phyloP scores from a whole-genome alignment of 1,284 basidiomycete genomes.

The Schizophyllum commune region DNA sequence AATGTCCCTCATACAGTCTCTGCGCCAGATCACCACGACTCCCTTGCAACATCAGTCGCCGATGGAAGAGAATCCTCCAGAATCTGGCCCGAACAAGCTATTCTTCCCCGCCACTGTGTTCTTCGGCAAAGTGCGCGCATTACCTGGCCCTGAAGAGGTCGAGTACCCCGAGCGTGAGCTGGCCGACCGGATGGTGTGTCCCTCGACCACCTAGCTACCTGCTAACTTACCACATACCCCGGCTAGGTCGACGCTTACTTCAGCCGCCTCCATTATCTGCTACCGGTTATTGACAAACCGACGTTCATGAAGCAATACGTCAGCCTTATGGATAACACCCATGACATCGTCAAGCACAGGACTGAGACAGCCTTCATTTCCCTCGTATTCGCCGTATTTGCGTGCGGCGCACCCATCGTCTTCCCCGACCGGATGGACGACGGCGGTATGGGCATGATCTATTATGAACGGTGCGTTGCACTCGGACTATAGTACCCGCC shows the following conservation, averaged over 20 bases:
- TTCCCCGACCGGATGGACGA: constrained; percentile 56
- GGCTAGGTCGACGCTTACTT: constrained; percentile 79
- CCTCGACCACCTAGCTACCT: constrained; percentile 11
- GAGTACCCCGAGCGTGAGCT: constrained; percentile 78
- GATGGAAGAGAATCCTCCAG: constrained; percentile 72
- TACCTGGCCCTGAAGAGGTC: constrained; percentile 80
- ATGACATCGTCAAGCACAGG: constrained; percentile 43
- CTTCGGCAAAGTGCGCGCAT: constrained; percentile 78
- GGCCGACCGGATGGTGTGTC: constrained; percentile 69
- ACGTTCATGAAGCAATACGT: constrained; percentile 69
- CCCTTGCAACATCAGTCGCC: constrained; percentile 72
- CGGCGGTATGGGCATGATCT: constrained; percentile 79
- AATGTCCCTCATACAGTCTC: constrained; percentile 85
- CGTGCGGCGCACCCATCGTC: constrained; percentile 71
- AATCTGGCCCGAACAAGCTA: constrained; percentile 71
- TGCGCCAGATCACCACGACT: constrained; percentile 65
- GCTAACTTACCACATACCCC: constrained; percentile 13
- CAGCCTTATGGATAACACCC: constrained; percentile 62
- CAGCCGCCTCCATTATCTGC: constrained; percentile 72
- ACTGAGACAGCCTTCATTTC: constrained; percentile 66
- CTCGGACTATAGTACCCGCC: constrained; percentile 2
- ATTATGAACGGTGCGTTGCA: constrained; percentile 65
- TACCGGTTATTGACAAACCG: constrained; percentile 79
- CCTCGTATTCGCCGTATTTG: constrained; percentile 77
- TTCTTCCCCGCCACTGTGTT: constrained; percentile 87